Percentiles rank a stretch among this genome's conserved stretches.
phyloP scores from a whole-genome alignment of 495 filamentous ascomycete genomes.

The Immersiella caudata region DNA sequence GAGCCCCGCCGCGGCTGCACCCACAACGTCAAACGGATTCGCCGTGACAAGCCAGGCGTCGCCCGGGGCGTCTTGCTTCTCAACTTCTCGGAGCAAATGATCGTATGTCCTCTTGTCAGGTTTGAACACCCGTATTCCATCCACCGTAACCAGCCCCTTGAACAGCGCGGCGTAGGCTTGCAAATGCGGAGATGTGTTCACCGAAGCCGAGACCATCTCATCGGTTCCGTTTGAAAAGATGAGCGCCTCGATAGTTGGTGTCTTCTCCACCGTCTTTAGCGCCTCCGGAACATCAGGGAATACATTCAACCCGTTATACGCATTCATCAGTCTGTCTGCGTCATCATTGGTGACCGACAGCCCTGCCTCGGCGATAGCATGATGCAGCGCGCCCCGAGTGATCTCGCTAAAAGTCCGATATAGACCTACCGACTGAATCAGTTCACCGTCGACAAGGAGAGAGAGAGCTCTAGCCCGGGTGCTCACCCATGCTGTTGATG shows the following conservation, averaged over 20 bases:
- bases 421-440: slow-evolving; percentile 42
- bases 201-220: slow-evolving; percentile 63
- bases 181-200: slow-evolving; percentile 42
- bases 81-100: slow-evolving; percentile 58
- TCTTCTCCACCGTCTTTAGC: slow-evolving; percentile 45
- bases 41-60: slow-evolving; percentile 74
- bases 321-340: slow-evolving; percentile 56
- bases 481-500: slow-evolving; percentile 75
- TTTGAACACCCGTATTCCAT: slow-evolving; percentile 66
- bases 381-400: slow-evolving; percentile 62
- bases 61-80: slow-evolving; percentile 47
- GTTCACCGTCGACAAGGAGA: slow-evolving; percentile 2
- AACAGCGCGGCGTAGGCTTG: slow-evolving; percentile 49
- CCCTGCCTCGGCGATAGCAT: slow-evolving; percentile 63
- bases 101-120: slow-evolving; percentile 67
- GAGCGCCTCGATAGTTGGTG: slow-evolving; percentile 52
- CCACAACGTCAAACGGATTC: slow-evolving; percentile 82
- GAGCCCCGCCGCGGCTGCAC: slow-evolving; percentile 56
- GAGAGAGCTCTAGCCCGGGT: background rate
- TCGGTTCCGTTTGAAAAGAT: slow-evolving; percentile 77
- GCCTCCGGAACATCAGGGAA: slow-evolving; percentile 67
- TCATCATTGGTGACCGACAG: slow-evolving; percentile 44
- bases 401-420: slow-evolving; percentile 69
- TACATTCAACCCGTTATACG: slow-evolving; percentile 70
- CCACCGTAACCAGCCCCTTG: slow-evolving; percentile 62